Evolutionary conservation across 495 filamentous ascomycete species (phyloP).

Genomic region (Paragyromitra xinjiangensis): DNA sequence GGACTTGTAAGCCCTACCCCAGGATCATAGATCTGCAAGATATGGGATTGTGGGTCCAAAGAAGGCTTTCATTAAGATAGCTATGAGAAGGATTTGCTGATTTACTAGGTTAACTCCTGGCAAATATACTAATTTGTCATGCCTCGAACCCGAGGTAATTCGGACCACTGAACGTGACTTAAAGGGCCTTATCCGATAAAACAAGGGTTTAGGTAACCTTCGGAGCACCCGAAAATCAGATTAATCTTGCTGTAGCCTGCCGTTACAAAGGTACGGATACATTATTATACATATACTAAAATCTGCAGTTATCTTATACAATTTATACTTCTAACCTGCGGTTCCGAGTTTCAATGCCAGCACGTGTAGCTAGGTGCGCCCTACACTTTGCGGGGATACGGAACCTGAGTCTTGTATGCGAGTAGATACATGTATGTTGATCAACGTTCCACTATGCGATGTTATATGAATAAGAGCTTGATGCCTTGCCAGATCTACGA

Average conservation of each 20-base stretch:
- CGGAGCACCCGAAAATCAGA: neutral
- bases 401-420: slow-evolving; percentile 28
- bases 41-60: neutral
- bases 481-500: slow-evolving; percentile 20
- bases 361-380: neutral
- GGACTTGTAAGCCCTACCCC: too few species aligned
- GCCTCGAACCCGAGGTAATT: neutral
- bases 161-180: neutral
- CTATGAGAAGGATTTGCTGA: neutral
- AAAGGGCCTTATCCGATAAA: neutral
- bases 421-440: slow-evolving; percentile 21
- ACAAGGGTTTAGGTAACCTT: neutral
- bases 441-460: slow-evolving; percentile 35
- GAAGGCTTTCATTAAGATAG: neutral
- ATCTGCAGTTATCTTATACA: neutral
- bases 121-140: neutral
- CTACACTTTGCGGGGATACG: neutral
- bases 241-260: slow-evolving; percentile 7
- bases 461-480: neutral
- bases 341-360: slow-evolving; percentile 22
- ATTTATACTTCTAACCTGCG: neutral
- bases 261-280: neutral
- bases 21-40: neutral
- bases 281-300: slow-evolving; percentile 3
- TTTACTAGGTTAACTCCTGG: neutral